phyloP scores from a whole-genome alignment of 225 moss, liverwort and hornwort species.

The Pseudoscleropodium purum region DNA sequence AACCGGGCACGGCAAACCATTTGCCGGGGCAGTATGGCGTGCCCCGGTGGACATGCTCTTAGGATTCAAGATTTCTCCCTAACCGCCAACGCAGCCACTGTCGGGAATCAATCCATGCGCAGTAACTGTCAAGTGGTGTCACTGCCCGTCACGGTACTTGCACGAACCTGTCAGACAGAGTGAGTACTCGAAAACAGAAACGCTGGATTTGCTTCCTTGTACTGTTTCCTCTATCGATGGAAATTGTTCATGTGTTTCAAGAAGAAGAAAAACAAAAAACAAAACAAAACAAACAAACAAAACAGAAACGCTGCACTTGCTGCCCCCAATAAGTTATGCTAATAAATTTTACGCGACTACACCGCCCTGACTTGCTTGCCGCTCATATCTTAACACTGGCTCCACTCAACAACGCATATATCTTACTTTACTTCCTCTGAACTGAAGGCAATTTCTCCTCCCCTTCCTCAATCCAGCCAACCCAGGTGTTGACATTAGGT shows the following conservation, averaged over 20 bases:
- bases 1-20: too few species aligned
- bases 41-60: too few species aligned
- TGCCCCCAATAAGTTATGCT: background rate
- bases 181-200: background rate
- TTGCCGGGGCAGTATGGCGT: too few species aligned
- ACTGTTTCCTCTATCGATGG: too few species aligned
- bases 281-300: too few species aligned
- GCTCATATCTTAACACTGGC: background rate
- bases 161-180: background rate
- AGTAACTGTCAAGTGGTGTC: background rate
- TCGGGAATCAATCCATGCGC: background rate
- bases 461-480: background rate
- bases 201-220: background rate
- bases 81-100: background rate
- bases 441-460: background rate
- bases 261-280: too few species aligned
- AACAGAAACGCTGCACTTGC: background rate
- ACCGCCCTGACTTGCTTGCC: background rate
- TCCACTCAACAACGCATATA: too few species aligned
- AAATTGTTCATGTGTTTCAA: too few species aligned
- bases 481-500: background rate
- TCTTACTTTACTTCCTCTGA: too few species aligned
- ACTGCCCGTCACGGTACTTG: too few species aligned
- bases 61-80: too few species aligned
- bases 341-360: background rate